phyloP scores from a whole-genome alignment of 768 basidiomycete species.

The Heimioporus sp. region DNA sequence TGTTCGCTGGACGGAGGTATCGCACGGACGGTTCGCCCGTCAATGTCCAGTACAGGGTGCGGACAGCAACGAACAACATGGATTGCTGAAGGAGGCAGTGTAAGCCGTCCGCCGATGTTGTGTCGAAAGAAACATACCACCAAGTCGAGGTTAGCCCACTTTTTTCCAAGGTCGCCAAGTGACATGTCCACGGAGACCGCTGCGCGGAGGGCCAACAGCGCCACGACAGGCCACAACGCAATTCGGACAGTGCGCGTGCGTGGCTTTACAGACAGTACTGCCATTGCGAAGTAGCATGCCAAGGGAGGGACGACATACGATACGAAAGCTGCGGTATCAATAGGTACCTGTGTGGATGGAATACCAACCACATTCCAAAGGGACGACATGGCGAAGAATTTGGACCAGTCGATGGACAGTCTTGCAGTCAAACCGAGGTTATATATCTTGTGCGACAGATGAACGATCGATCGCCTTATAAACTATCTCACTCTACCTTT shows the following conservation, averaged over 20 bases:
- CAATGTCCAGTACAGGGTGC: constrained; percentile 12
- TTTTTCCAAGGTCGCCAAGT: neutral
- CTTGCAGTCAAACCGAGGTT: no score
- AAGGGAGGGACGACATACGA: constrained; percentile 40
- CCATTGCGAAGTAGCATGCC: constrained; percentile 44
- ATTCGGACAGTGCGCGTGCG: constrained; percentile 44
- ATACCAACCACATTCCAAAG: constrained; percentile 1
- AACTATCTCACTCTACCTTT: no score
- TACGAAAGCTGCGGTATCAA: constrained; percentile 33
- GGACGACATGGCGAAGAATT: neutral
- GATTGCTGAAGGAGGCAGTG: neutral
- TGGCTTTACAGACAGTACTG: constrained; percentile 48
- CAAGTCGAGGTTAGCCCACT: constrained; percentile 8
- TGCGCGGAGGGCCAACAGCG: constrained; percentile 43
- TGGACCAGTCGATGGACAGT: neutral
- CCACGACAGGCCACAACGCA: constrained; percentile 44
- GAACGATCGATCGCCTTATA: no score
- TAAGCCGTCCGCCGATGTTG: no score
- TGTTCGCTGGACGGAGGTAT: constrained; percentile 1
- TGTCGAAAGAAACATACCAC: constrained; percentile 5
- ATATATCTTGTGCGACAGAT: no score
- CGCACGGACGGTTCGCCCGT: constrained; percentile 11
- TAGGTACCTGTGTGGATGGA: constrained; percentile 15
- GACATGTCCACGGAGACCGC: constrained; percentile 15
- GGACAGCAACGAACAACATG: constrained; percentile 9